Evolutionary conservation across 2,329 filamentous ascomycete species (phyloP), one percentile per base, ranked within the genome.

Genomic region (Fusarium sp.): DNA sequence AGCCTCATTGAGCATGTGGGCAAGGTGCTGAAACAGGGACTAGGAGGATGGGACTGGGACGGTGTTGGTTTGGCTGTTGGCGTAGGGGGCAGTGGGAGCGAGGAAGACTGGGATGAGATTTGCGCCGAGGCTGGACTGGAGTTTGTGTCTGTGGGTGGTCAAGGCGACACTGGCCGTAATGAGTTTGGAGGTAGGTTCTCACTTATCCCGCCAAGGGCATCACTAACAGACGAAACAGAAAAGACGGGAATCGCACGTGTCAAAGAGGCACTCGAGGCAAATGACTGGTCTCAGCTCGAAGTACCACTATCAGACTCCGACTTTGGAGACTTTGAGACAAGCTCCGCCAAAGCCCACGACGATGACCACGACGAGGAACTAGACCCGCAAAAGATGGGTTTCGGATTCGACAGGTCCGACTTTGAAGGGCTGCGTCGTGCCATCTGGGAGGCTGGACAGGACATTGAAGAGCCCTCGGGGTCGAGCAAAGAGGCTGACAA

Each of bases 41-140:
- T 91, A 3, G 90, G 90, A 4, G 89, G 89, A 9, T 90, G 87
- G 85, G 84, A 85, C 3, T 93, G 91, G 91, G 91, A 93, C 66
- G 92, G 91, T 1, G 90, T 92, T 0, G 85, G 86, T 18, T 76
- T 93, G 14, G 92, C 88, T 2, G 83, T 93, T 1, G 90, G 88
- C 1, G 85, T 93, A 33, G 87, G 85, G 24, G 84, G 85, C 24
- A 83, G 83, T 52, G 76, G 80, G 0, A 84, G 85, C 41, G 81
- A 87, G 14, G 89, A 91, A 31, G 86, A 88, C 70, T 92, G 90
- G 90, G 91, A 93, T 74, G 90, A 91, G 65, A 75, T 87, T 24
- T 91, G 89, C 76, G 86, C 86, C 5, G 88, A 88, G 66, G 85
- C 80, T 39, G 89, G 90, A 2, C 81, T 93, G 74, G 92, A 93